Conservation (phyloP, 768 basidiomycete genomes). For the Serendipita sp. region DNA sequence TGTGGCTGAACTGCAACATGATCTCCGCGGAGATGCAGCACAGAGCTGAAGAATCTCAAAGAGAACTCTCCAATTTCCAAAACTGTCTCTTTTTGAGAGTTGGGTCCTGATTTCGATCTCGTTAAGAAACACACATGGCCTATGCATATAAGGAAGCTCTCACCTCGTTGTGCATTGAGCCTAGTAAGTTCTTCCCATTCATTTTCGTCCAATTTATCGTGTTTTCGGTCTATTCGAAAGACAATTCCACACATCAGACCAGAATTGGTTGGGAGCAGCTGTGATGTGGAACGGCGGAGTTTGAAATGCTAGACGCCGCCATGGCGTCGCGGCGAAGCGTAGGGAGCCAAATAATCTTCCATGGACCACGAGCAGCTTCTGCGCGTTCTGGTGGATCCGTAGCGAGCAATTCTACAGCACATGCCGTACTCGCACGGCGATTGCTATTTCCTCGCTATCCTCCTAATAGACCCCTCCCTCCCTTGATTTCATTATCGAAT, state of each 20-base stretch:
- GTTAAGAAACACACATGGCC: background rate
- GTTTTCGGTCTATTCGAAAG: background rate
- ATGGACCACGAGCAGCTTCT: background rate
- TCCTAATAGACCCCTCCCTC: slow-evolving; percentile 31
- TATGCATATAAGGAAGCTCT: background rate
- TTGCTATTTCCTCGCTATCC: slow-evolving; percentile 46
- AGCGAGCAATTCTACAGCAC: background rate
- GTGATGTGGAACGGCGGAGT: background rate
- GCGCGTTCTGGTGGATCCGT: slow-evolving; percentile 1
- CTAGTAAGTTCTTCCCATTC: background rate
- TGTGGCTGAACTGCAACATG: slow-evolving; percentile 54
- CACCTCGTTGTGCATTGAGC: slow-evolving; percentile 4
- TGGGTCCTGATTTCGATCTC: background rate
- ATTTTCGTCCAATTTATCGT: background rate
- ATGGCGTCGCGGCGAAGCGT: background rate
- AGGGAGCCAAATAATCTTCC: background rate
- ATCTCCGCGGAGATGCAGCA: slow-evolving; percentile 55
- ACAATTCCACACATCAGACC: background rate
- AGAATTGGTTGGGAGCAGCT: background rate
- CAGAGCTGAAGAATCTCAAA: slow-evolving; percentile 46
- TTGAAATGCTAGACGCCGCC: background rate
- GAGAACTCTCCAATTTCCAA: background rate
- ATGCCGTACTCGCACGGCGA: slow-evolving; percentile 32
- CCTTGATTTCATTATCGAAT: slow-evolving; percentile 25
- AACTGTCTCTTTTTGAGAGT: background rate